Evolutionary conservation across 768 basidiomycete species (phyloP).

Genomic region (Leccinum aurantiacum): DNA sequence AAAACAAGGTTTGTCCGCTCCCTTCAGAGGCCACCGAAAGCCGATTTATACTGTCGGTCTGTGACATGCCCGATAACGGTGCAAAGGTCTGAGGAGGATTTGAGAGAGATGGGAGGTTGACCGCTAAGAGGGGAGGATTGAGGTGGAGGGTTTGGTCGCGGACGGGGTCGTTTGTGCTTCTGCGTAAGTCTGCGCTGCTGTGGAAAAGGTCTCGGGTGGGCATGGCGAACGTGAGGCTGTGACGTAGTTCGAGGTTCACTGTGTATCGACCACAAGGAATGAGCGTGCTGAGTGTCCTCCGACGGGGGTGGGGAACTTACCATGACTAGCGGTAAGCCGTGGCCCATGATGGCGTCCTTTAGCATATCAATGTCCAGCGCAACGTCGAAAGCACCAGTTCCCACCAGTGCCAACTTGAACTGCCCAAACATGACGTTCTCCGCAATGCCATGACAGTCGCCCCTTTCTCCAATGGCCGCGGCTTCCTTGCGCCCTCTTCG

Average conservation of each 20-base stretch:
- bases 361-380: conserved; percentile 97
- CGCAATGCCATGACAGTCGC: conserved; percentile 97
- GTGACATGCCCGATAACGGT: conserved; percentile 9
- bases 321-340: conserved; percentile 7
- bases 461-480: conserved; percentile 95
- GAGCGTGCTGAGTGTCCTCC: neutral
- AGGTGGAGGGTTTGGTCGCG: conserved; percentile 21
- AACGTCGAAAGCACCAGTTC: conserved; percentile 95
- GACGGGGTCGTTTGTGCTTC: conserved; percentile 14
- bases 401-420: conserved; percentile 89
- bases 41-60: conserved; percentile 13
- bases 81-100: conserved; percentile 20
- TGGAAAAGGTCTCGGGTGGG: conserved; percentile 2
- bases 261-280: conserved; percentile 53
- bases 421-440: conserved; percentile 99
- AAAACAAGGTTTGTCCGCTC: conserved; percentile 31
- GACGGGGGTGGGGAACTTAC: conserved; percentile 16
- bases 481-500: conserved; percentile 81
- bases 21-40: conserved; percentile 25
- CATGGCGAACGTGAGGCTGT: conserved; percentile 6
- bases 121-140: conserved; percentile 13
- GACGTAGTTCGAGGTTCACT: conserved; percentile 1
- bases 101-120: conserved; percentile 23
- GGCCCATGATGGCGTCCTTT: conserved; percentile 72
- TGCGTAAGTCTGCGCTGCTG: conserved; percentile 8